These are phyloP conservation scores for Neoscytalidium dimidiatum DNA, from an alignment of 2,329 filamentous ascomycete genomes.

Conservation along the genomic window DNA sequence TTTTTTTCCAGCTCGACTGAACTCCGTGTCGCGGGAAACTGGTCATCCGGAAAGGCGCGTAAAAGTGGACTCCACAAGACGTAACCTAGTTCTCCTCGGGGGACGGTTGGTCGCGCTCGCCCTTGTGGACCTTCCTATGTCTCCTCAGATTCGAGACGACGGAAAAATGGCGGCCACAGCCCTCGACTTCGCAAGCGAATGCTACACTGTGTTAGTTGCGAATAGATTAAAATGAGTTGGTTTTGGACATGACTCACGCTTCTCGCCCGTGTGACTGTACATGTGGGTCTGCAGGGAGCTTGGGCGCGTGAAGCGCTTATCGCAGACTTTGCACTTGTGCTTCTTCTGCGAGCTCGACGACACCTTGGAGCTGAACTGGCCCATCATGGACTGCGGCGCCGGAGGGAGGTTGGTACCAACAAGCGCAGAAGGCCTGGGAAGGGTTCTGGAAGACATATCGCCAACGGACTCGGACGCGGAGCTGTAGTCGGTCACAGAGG, in stretches of 20 bases:
- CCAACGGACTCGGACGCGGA: slow-evolving; percentile 86
- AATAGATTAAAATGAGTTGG: background rate
- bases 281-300: slow-evolving; percentile 96
- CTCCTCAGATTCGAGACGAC: slow-evolving; percentile 94
- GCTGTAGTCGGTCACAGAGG: slow-evolving; percentile 89
- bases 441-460: slow-evolving; percentile 74
- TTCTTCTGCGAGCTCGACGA: slow-evolving; percentile 97
- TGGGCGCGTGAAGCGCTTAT: slow-evolving; percentile 93
- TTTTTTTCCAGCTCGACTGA: slow-evolving; percentile 6
- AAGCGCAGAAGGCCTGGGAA: slow-evolving; percentile 74
- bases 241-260: slow-evolving; percentile 68
- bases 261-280: slow-evolving; percentile 98
- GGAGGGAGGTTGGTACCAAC: slow-evolving; percentile 68
- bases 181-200: slow-evolving; percentile 91
- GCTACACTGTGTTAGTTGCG: slow-evolving; percentile 55
- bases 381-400: slow-evolving; percentile 96
- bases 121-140: slow-evolving; percentile 95
- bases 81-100: slow-evolving; percentile 42
- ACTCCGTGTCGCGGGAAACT: slow-evolving; percentile 1
- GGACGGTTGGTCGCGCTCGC: slow-evolving; percentile 57
- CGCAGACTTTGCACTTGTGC: slow-evolving; percentile 98
- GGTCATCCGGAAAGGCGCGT: background rate
- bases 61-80: background rate
- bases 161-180: slow-evolving; percentile 93
- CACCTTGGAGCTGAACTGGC: slow-evolving; percentile 95